Evolutionary conservation across 208 protist genomes (phyloP).

Genomic region (Trypanosoma theileri): DNA sequence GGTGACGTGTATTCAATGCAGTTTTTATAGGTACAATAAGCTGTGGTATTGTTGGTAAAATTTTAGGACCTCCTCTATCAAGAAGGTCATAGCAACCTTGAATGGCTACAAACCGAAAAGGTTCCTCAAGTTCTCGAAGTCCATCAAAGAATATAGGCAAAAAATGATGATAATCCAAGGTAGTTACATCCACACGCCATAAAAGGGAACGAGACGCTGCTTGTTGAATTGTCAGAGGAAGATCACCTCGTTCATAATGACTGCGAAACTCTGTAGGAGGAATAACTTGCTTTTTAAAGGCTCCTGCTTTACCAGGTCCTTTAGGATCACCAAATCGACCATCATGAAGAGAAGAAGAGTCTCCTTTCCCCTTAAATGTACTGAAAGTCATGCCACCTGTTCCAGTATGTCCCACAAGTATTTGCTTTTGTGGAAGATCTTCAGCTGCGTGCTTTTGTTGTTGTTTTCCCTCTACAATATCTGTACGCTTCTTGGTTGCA

Average conservation of each 20-base stretch:
- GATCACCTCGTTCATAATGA: slow-evolving; percentile 98
- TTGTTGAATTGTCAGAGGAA: slow-evolving; percentile 97
- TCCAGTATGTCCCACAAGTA: slow-evolving; percentile 76
- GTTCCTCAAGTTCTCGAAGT: slow-evolving; percentile 96
- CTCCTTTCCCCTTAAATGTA: slow-evolving; percentile 67
- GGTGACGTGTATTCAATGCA: slow-evolving; percentile 97
- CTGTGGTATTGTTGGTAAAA: slow-evolving; percentile 98
- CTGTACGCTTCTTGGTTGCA: background rate
- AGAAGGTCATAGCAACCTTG: slow-evolving; percentile 95
- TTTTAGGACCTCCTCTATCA: slow-evolving; percentile 92
- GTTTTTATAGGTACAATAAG: slow-evolving; percentile 99
- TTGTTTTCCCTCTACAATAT: slow-evolving; percentile 15
- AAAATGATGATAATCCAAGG: slow-evolving; percentile 99
- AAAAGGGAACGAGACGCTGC: slow-evolving; percentile 89
- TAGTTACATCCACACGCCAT: slow-evolving; percentile 97
- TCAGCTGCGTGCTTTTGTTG: background rate
- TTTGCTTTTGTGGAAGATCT: slow-evolving; percentile 17
- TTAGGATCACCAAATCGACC: slow-evolving; percentile 75
- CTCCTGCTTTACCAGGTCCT: slow-evolving; percentile 73
- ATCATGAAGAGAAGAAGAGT: slow-evolving; percentile 41
- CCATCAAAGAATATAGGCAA: slow-evolving; percentile 99
- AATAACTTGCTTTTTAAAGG: slow-evolving; percentile 69
- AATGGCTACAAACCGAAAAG: slow-evolving; percentile 94
- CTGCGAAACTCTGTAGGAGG: slow-evolving; percentile 95
- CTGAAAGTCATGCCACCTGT: slow-evolving; percentile 82